Base-by-base conservation (phyloP, 345 rosid genomes). In the Melaleuca alternifolia region DNA sequence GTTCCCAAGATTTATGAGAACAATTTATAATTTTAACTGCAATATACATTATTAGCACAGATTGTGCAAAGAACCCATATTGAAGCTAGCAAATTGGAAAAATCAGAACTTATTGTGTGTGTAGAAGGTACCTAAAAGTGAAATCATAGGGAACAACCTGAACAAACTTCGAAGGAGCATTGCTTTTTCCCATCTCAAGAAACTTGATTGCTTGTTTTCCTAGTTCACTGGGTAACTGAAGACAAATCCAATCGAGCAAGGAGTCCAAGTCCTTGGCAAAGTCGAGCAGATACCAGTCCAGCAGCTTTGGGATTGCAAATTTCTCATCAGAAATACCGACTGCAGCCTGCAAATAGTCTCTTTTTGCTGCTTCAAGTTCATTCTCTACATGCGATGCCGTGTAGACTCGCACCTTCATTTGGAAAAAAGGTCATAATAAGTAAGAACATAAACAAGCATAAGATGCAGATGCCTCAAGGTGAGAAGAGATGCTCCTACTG, bases 241-340 rank as follows among this genome's bases (percentile, higher is more conserved):
- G 98, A 91, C 93, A 95, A 83, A 95, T 91, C 99, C 98, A 95
- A 86, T 96, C 97, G 13, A 96, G 94, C 87, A 96, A 88, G 46
- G 97, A 96, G 88, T 93, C 95, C 79, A 89, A 85, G 91, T 96
- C 95, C 88, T 96, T 96, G 46, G 99, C 96, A 89, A 95, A 95
- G 91, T 96, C 98, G 12, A 92, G 94, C 83, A 93, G 88, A 88
- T 95, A 95, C 98, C 99, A 92, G 88, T 93, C 95, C 89, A 96
- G 89, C 88, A 95, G 88, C 89, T 95, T 95, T 6, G 96, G 96
- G 76, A 95, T 94, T 76, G 87, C 95, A 50, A 94, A 93, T 87
- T 94, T 92, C 33, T 76, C 85, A 6, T 89, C 50, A 53, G 96
- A 92, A 87, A 95, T 89, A 50, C 94, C 95, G 20, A 94, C 92